Percentiles rank a stretch among this genome's conserved stretches.
phyloP scores from a whole-genome alignment of 2,329 filamentous ascomycete genomes.

The Aspergillus caelatus region DNA sequence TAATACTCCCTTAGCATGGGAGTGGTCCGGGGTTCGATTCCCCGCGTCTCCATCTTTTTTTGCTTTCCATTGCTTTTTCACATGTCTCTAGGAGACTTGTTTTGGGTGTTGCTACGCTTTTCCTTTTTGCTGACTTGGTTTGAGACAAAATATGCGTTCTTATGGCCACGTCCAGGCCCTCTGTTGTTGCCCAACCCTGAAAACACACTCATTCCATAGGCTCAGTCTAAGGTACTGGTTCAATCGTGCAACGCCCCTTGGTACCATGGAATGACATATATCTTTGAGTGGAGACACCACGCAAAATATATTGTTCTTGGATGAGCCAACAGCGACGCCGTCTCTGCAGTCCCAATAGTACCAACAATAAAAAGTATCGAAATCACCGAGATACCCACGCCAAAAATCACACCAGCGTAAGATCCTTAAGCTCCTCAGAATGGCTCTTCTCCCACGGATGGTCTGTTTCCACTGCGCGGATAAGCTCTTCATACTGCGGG shows the following conservation, averaged over 20 bases:
- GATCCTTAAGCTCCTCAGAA: conserved; percentile 17
- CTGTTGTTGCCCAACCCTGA: no score
- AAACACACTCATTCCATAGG: background rate
- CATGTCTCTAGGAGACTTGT: background rate
- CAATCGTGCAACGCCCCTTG: no score
- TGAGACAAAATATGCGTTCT: background rate
- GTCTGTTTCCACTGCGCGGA: conserved; percentile 35
- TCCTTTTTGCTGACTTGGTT: background rate
- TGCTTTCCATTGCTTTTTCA: background rate
- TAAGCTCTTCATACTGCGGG: conserved; percentile 33
- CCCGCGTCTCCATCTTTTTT: conserved; percentile 2
- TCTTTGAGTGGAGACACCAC: background rate
- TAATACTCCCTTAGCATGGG: conserved; percentile 4
- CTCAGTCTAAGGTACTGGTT: background rate
- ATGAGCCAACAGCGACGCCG: background rate
- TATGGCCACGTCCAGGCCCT: background rate
- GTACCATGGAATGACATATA: no score
- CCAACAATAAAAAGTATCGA: no score
- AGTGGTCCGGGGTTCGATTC: conserved; percentile 4
- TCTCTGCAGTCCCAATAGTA: no score
- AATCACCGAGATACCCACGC: background rate
- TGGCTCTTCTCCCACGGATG: conserved; percentile 48
- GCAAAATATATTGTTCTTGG: background rate
- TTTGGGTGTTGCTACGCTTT: background rate
- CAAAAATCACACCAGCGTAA: background rate